Percentiles rank a stretch among this genome's conserved stretches.
Evolutionary conservation across 1,284 basidiomycete species (phyloP).

Genomic region (Marasmius tenuissimus): DNA sequence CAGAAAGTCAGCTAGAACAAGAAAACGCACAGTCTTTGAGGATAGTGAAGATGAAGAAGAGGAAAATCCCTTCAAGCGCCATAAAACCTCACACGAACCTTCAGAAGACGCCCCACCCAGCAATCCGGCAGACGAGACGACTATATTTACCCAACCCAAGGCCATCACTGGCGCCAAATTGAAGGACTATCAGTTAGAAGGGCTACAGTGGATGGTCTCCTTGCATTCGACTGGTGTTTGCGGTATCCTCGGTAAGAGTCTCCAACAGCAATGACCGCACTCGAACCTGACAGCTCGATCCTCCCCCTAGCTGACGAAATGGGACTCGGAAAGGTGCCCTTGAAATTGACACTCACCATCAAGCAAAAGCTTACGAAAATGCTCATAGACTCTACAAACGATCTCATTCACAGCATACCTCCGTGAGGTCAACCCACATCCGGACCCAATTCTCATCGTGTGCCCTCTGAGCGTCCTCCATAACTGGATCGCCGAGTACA

Average conservation of each 20-base stretch:
- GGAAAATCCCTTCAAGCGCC: constrained; percentile 27
- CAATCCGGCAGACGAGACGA: constrained; percentile 20
- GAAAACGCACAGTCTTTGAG: constrained; percentile 13
- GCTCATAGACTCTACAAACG: constrained; percentile 80
- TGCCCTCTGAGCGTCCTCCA: constrained; percentile 91
- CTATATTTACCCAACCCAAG: constrained; percentile 68
- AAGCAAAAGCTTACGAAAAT: background rate
- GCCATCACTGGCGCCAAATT: constrained; percentile 84
- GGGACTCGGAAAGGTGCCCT: constrained; percentile 82
- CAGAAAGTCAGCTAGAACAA: background rate
- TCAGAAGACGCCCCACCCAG: constrained; percentile 16
- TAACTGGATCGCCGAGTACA: constrained; percentile 91
- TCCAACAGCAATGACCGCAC: background rate
- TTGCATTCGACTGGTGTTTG: constrained; percentile 94
- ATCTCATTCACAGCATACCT: constrained; percentile 92
- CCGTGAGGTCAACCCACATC: constrained; percentile 66
- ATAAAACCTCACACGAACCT: constrained; percentile 29
- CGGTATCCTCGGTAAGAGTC: constrained; percentile 78
- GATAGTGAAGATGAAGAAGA: constrained; percentile 25
- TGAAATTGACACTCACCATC: background rate
- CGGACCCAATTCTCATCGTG: constrained; percentile 85
- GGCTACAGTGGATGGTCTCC: constrained; percentile 95
- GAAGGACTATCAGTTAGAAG: constrained; percentile 92
- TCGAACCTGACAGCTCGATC: constrained; percentile 7
- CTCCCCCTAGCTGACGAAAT: constrained; percentile 77